These are phyloP conservation scores for Boletales sp. DNA, from an alignment of 768 basidiomycete species.

Conservation along the genomic window DNA sequence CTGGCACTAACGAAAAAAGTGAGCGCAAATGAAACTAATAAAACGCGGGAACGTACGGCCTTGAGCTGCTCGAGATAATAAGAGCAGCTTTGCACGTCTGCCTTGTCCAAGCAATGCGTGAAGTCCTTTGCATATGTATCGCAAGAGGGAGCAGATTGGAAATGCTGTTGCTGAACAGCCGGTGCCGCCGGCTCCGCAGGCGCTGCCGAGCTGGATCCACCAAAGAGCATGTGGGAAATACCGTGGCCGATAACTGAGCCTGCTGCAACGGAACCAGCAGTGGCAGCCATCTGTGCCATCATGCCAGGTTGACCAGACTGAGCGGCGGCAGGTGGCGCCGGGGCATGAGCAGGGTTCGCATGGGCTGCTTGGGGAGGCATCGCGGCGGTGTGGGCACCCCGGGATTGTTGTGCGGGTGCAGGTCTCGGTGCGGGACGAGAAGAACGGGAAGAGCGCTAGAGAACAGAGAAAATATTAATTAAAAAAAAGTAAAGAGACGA, in stretches of 20 bases:
- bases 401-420: slow-evolving; percentile 43
- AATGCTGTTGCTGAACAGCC: slow-evolving; percentile 40
- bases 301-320: slow-evolving; percentile 63
- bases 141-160: slow-evolving; percentile 49
- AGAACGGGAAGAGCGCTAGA: slow-evolving; percentile 74
- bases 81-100: slow-evolving; percentile 71
- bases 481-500: neutral
- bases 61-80: slow-evolving; percentile 90
- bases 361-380: slow-evolving; percentile 41
- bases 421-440: slow-evolving; percentile 58
- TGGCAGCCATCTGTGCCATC: slow-evolving; percentile 83
- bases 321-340: slow-evolving; percentile 37
- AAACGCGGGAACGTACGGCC: slow-evolving; percentile 51
- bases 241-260: slow-evolving; percentile 90
- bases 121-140: slow-evolving; percentile 86
- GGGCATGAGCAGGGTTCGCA: slow-evolving; percentile 40
- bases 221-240: slow-evolving; percentile 87
- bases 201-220: slow-evolving; percentile 49
- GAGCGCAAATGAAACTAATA: slow-evolving; percentile 5
- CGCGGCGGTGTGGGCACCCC: slow-evolving; percentile 48
- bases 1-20: slow-evolving; percentile 52
- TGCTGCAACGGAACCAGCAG: slow-evolving; percentile 85
- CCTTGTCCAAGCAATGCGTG: slow-evolving; percentile 80
- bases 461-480: neutral
- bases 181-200: slow-evolving; percentile 50